Percentiles rank a stretch among this genome's conserved stretches.
Evolutionary conservation across 805 yeast genomes (phyloP).

Genomic region (Starmerella roubikii): DNA sequence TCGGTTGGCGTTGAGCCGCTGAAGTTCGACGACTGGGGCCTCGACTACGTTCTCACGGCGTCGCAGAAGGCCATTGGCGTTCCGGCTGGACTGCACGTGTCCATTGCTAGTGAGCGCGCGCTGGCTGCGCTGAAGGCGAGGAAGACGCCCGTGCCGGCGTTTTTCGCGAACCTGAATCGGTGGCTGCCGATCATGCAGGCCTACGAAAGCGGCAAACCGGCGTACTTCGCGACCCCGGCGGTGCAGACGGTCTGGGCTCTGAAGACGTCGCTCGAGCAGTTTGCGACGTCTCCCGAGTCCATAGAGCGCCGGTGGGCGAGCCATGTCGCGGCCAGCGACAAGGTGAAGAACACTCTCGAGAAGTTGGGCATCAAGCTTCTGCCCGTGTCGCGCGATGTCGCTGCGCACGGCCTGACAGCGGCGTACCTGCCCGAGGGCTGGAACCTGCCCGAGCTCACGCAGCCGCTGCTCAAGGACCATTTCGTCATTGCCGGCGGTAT

Average conservation of each 20-base stretch:
- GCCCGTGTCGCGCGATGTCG: conserved; percentile 41
- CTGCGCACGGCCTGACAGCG: conserved; percentile 84
- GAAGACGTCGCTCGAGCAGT: conserved; percentile 57
- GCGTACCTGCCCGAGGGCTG: conserved; percentile 67
- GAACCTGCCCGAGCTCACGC: conserved; percentile 52
- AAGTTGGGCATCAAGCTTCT: conserved; percentile 56
- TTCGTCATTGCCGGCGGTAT: conserved; percentile 82
- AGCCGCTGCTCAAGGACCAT: conserved; percentile 44
- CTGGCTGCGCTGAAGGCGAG: conserved; percentile 45
- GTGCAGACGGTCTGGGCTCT: conserved; percentile 75
- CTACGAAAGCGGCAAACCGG: conserved; percentile 63
- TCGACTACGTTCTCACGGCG: conserved; percentile 80
- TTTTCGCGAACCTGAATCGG: conserved; percentile 57
- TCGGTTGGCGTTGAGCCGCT: conserved; percentile 81
- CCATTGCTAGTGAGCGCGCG: conserved; percentile 65
- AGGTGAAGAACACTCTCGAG: conserved; percentile 47
- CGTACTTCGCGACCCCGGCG: conserved; percentile 96
- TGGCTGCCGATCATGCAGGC: conserved; percentile 86
- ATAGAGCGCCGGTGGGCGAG: conserved; percentile 48
- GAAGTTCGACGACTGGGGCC: conserved; percentile 77
- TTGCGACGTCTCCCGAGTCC: conserved; percentile 32
- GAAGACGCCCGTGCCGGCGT: conserved; percentile 34
- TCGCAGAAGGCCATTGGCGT: conserved; percentile 93
- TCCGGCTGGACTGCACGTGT: conserved; percentile 80
- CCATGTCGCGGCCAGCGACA: conserved; percentile 48